Percentiles rank a stretch among this genome's conserved stretches.
These are phyloP conservation scores for Penicillium diatomitis DNA, from an alignment of 495 filamentous ascomycete species.

Conservation along the genomic window DNA sequence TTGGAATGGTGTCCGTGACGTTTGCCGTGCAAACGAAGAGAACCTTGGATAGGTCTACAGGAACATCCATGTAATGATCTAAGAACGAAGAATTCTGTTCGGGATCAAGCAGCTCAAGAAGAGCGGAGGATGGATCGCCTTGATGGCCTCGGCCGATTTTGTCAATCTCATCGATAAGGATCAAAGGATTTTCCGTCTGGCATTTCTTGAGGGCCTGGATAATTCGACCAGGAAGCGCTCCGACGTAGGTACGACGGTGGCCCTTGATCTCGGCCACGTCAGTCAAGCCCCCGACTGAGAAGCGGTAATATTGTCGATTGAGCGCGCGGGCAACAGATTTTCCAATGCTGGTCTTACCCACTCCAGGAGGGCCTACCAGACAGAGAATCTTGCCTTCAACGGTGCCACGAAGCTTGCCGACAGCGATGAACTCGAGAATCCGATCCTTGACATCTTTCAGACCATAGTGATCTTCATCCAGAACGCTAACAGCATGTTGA, in stretches of 20 bases:
- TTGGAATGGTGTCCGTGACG: constrained; percentile 96
- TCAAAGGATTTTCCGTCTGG: constrained; percentile 94
- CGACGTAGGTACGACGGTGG: constrained; percentile 92
- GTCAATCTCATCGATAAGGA: constrained; percentile 96
- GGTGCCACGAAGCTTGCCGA: constrained; percentile 92
- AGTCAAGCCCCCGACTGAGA: constrained; percentile 92
- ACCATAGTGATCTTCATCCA: constrained; percentile 97
- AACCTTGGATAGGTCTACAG: constrained; percentile 94
- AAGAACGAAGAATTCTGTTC: constrained; percentile 97
- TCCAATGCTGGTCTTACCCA: constrained; percentile 97
- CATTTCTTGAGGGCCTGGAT: constrained; percentile 99
- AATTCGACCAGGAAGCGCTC: constrained; percentile 89
- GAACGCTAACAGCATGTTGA: constrained; percentile 74
- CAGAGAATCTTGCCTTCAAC: constrained; percentile 99
- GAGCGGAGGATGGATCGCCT: constrained; percentile 89
- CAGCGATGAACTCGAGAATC: constrained; percentile 97
- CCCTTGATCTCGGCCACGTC: constrained; percentile 99
- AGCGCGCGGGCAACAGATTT: constrained; percentile 94
- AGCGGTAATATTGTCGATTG: constrained; percentile 93
- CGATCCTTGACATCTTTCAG: constrained; percentile 98
- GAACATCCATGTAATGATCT: constrained; percentile 98
- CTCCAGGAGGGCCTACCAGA: constrained; percentile 91
- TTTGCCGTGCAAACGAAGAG: constrained; percentile 99
- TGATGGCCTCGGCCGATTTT: constrained; percentile 95
- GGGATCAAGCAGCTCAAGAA: constrained; percentile 90